phyloP scores from a whole-genome alignment of 2,329 filamentous ascomycete species.

The Onygena corvina region DNA sequence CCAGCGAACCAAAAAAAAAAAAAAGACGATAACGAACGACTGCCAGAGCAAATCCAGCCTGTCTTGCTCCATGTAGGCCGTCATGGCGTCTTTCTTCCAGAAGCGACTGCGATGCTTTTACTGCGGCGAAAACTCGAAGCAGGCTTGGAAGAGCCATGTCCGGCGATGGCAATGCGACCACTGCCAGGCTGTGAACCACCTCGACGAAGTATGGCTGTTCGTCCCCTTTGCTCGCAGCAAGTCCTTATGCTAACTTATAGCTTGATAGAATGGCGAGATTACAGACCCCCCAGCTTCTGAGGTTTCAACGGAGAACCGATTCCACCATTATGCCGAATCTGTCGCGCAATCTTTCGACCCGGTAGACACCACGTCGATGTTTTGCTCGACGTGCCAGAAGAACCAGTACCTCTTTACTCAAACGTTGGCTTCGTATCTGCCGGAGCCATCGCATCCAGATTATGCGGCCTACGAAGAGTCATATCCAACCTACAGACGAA shows the following conservation, averaged over 20 bases:
- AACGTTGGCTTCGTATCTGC: constrained; percentile 68
- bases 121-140: constrained; percentile 57
- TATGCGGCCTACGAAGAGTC: constrained; percentile 56
- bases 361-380: constrained; percentile 33
- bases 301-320: constrained; percentile 34
- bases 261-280: constrained; percentile 64
- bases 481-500: constrained; percentile 57
- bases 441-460: constrained; percentile 51
- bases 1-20: constrained; percentile 2
- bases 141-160: constrained; percentile 56
- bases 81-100: constrained; percentile 33
- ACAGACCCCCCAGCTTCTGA: constrained; percentile 66
- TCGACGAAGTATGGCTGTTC: constrained; percentile 61
- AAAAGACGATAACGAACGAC: background rate
- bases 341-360: constrained; percentile 39
- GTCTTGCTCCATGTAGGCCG: constrained; percentile 15
- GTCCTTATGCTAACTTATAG: constrained; percentile 16
- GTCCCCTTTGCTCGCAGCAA: background rate
- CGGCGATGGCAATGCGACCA: constrained; percentile 38
- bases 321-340: constrained; percentile 38
- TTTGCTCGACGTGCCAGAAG: constrained; percentile 69
- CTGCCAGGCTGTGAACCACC: constrained; percentile 65
- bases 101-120: constrained; percentile 63
- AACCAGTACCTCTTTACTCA: constrained; percentile 76
- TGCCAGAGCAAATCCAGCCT: background rate